These are phyloP conservation scores for Penicillium palitans DNA, from an alignment of 2,329 filamentous ascomycete genomes.

Conservation along the genomic window DNA sequence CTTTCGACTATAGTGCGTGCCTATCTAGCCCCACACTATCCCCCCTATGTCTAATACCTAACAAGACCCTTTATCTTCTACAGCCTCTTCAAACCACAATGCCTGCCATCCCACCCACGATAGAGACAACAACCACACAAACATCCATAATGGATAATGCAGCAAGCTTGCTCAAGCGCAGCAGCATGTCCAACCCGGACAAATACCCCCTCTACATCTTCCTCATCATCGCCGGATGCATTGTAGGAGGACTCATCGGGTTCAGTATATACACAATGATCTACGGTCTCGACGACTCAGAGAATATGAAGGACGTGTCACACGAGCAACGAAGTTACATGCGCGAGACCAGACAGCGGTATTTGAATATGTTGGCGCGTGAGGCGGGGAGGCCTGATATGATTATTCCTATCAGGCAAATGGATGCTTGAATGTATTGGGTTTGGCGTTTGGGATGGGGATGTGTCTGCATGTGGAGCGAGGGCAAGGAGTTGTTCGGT, in stretches of 20 bases:
- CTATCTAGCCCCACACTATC: neutral
- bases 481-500: neutral
- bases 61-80: neutral
- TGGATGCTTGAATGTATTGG: slow-evolving; percentile 12
- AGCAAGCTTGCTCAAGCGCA: slow-evolving; percentile 18
- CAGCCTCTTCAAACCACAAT: neutral
- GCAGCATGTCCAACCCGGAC: slow-evolving; percentile 3
- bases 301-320: slow-evolving; percentile 15
- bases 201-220: slow-evolving; percentile 28
- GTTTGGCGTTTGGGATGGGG: neutral
- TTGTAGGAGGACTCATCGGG: slow-evolving; percentile 24
- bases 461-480: neutral
- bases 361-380: slow-evolving; percentile 24
- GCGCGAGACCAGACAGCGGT: slow-evolving; percentile 28
- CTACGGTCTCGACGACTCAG: slow-evolving; percentile 21
- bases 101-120: slow-evolving; percentile 3
- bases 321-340: slow-evolving; percentile 33
- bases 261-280: slow-evolving; percentile 23
- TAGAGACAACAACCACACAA: neutral
- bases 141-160: slow-evolving; percentile 4
- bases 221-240: slow-evolving; percentile 30
- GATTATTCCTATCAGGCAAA: slow-evolving; percentile 20
- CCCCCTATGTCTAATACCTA: neutral
- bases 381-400: slow-evolving; percentile 22
- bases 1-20: neutral